Evolutionary conservation across 2,329 filamentous ascomycete species (phyloP).

Genomic region (Fusarium compactum): DNA sequence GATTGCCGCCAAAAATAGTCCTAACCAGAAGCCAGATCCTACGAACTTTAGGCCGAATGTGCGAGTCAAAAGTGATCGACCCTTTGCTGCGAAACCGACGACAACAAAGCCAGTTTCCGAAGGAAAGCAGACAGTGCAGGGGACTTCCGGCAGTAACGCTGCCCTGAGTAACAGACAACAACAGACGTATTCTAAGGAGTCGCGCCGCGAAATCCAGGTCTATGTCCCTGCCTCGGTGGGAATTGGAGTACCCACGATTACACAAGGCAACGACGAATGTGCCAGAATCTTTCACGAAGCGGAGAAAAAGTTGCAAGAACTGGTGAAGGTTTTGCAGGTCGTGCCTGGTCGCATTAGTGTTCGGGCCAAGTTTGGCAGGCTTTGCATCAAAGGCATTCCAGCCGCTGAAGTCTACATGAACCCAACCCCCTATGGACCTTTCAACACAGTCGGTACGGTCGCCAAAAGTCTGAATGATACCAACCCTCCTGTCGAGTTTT

Average conservation of each 20-base stretch:
- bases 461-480: constrained; percentile 11
- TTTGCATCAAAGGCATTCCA: constrained; percentile 44
- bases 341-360: constrained; percentile 45
- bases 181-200: not conserved
- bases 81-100: not conserved
- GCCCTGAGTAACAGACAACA: not conserved
- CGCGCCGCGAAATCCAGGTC: not conserved
- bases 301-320: constrained; percentile 18
- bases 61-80: not conserved
- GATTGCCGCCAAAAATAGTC: constrained; percentile 12
- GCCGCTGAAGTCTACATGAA: constrained; percentile 36
- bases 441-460: constrained; percentile 26
- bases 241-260: constrained; percentile 2
- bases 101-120: not conserved
- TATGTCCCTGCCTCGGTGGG: constrained; percentile 1
- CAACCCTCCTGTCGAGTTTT: constrained; percentile 41
- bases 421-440: constrained; percentile 23
- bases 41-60: constrained; percentile 23
- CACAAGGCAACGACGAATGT: not conserved
- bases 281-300: constrained; percentile 20
- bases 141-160: too few species aligned
- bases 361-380: constrained; percentile 47
- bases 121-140: not conserved
- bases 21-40: constrained; percentile 4
- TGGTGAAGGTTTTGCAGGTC: constrained; percentile 39